Percentiles rank a stretch among this genome's conserved stretches.
phyloP scores from a whole-genome alignment of 306 rosid genomes.

The Casuarina cunninghamiana region DNA sequence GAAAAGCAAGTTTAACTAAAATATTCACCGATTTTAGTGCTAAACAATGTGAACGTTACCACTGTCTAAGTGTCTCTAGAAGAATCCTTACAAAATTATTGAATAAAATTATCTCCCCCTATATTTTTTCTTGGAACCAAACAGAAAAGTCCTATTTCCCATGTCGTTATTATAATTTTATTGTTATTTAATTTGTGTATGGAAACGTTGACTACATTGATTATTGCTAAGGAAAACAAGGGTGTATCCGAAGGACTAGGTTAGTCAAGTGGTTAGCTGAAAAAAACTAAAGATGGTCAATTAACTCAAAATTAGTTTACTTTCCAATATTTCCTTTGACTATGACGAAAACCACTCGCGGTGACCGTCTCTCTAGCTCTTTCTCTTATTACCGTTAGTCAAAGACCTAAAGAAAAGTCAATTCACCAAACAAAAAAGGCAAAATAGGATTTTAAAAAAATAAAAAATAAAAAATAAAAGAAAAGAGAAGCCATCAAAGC shows the following conservation, averaged over 20 bases:
- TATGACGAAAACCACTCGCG: not conserved
- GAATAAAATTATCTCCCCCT: no score
- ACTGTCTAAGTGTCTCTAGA: not conserved
- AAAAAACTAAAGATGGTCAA: not conserved
- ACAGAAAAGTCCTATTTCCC: no score
- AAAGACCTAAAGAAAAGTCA: constrained; percentile 15
- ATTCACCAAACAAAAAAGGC: not conserved
- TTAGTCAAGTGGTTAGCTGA: not conserved
- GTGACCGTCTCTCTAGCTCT: constrained; percentile 10
- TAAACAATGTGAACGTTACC: not conserved
- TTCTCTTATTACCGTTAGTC: constrained; percentile 34
- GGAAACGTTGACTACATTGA: no score
- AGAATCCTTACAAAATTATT: no score
- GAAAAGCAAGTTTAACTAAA: not conserved
- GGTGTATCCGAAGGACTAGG: not conserved
- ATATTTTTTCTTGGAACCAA: no score
- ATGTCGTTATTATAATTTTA: no score
- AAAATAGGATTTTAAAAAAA: not conserved
- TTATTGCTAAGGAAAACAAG: no score
- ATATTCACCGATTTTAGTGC: not conserved
- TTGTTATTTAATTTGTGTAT: no score
- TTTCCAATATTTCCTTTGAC: not conserved
- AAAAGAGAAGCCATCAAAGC: not conserved
- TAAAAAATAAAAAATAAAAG: not conserved
- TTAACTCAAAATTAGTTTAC: not conserved